Base-by-base conservation (phyloP, 2,329 filamentous ascomycete species). In the Davidsoniella eucalypti region DNA sequence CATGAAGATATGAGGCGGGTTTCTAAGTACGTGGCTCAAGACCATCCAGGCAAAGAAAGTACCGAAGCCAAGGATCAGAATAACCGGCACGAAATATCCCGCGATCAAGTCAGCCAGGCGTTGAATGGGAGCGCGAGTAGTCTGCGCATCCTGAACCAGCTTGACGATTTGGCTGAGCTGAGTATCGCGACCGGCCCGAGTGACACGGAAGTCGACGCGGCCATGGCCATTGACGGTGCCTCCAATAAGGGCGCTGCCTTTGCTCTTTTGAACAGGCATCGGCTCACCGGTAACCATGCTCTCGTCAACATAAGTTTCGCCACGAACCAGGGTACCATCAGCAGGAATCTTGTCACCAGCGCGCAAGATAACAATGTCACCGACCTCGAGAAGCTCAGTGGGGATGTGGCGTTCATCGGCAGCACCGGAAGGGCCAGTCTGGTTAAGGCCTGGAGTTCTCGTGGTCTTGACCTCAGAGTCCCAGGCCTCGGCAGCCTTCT, bases 271-370 rank as follows among this genome's bases (percentile, higher is more conserved):
- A 36, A 96, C 87, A 0, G 92, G 90, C 75, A 95, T 90, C 2
- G 92, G 84, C 67, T 98, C 92, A 56, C 92, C 92, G 5, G 92
- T 98, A 45, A 98, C 88, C 90, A 96, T 96, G 61, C 87, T 94
- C 67, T 98, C 92, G 57, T 98, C 87, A 18, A 95, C 78, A 59
- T 93, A 94, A 36, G 87, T 94, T 64, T 95, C 86, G 29, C 92
- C 92, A 49, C 84, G 79, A 51, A 87, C 86, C 48, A 98, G 76
- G 7, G 78, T 73, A 44, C 92, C 92, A 61, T 98, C 92, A 1
- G 90, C 90, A 1, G 92, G 90, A 52, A 98, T 87, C 68, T 96
- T 96, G 67, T 96, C 92, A 49, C 92, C 92, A 5, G 92, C 92
- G 51, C 87, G 83, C 50, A 98, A 75, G 55, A 96, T 80, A 52